Conservation (phyloP, 192 early-diverging fungal genomes). For the Diversispora eburnea region DNA sequence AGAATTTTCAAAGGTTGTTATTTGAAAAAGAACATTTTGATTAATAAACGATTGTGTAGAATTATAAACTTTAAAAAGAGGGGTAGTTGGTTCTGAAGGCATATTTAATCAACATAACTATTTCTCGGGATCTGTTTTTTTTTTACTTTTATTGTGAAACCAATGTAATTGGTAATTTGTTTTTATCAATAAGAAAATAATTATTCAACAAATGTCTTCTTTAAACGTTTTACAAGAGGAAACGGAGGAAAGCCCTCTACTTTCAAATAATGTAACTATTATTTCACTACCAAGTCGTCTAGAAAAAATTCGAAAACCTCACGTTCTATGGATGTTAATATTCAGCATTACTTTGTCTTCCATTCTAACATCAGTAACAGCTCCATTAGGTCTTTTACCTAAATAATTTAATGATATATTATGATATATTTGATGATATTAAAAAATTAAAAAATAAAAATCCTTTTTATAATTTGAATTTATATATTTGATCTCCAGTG, state of each 20-base stretch:
- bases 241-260: no score
- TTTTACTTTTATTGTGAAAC: no score
- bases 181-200: no score
- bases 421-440: background rate
- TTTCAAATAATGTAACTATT: no score
- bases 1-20: constrained; percentile 1
- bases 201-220: no score
- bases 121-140: no score
- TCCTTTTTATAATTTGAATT: no score
- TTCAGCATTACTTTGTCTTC: constrained; percentile 8
- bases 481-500: background rate
- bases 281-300: background rate
- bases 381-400: constrained; percentile 13
- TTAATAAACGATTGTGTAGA: constrained; percentile 6
- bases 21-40: constrained; percentile 12
- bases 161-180: no score
- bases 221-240: no score
- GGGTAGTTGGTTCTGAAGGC: constrained; percentile 15
- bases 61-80: constrained; percentile 15
- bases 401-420: background rate
- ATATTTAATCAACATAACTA: background rate
- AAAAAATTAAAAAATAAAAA: no score
- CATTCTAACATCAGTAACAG: background rate
- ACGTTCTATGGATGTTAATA: constrained; percentile 20
- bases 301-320: constrained; percentile 16